These are phyloP conservation scores for Penicillium roqueforti DNA, from an alignment of 495 filamentous ascomycete genomes.

Conservation along the genomic window DNA sequence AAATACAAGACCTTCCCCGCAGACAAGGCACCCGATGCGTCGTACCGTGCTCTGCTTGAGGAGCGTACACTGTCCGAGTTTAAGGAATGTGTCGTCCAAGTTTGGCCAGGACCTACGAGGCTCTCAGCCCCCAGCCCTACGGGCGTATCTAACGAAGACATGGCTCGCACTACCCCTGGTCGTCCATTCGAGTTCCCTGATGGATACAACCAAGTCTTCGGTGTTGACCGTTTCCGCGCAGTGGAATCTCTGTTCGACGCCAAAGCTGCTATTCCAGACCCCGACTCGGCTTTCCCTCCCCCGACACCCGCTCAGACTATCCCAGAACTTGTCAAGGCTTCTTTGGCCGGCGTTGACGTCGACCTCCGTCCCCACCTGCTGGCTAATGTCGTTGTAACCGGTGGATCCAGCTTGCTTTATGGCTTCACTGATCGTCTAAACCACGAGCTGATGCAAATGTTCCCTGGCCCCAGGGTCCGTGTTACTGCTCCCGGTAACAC, in stretches of 20 bases:
- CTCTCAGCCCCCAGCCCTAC: constrained; percentile 54
- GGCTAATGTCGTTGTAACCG: constrained; percentile 88
- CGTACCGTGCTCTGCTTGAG: constrained; percentile 79
- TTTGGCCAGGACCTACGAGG: constrained; percentile 80
- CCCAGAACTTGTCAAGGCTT: constrained; percentile 71
- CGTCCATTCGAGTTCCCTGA: constrained; percentile 96
- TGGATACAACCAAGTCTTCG: constrained; percentile 90
- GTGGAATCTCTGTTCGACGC: constrained; percentile 87
- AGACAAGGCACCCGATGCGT: constrained; percentile 57
- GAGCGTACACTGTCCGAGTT: constrained; percentile 91
- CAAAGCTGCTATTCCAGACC: constrained; percentile 50
- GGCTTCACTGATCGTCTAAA: constrained; percentile 88
- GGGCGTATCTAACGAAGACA: constrained; percentile 63
- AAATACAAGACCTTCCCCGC: constrained; percentile 62
- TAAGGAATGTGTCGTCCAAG: constrained; percentile 94
- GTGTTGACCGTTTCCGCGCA: constrained; percentile 75
- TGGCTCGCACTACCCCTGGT: constrained; percentile 58
- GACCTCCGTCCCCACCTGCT: constrained; percentile 81
- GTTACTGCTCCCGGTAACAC: constrained; percentile 80
- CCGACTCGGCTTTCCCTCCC: constrained; percentile 42
- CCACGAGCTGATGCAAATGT: constrained; percentile 71
- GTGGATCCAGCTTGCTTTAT: constrained; percentile 75
- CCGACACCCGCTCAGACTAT: constrained; percentile 69
- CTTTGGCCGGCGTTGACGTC: constrained; percentile 74
- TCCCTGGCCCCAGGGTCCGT: constrained; percentile 76